These are phyloP conservation scores for Nadsonia starkeyi-henricii DNA, from an alignment of 1,139 yeast genomes.

Conservation along the genomic window DNA sequence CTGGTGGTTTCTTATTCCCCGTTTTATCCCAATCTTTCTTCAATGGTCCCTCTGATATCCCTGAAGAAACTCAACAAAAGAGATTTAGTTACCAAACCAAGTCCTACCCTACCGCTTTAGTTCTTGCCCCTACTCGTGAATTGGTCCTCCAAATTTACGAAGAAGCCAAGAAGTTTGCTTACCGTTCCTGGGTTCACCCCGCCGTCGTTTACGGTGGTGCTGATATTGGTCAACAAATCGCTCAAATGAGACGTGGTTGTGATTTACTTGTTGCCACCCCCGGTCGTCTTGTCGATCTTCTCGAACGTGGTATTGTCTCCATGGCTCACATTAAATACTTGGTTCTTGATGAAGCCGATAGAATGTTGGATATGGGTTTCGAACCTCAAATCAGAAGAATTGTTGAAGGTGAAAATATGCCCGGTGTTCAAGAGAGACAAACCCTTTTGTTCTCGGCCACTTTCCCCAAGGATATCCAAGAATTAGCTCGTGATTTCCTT, in stretches of 20 bases:
- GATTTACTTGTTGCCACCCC: slow-evolving; percentile 96
- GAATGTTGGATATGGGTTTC: slow-evolving; percentile 99
- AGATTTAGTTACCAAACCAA: slow-evolving; percentile 31
- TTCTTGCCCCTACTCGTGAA: slow-evolving; percentile 98
- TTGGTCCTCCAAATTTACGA: slow-evolving; percentile 92
- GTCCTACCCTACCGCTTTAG: slow-evolving; percentile 88
- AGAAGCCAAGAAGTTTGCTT: slow-evolving; percentile 89
- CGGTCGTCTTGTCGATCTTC: slow-evolving; percentile 92
- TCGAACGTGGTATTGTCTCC: slow-evolving; percentile 90
- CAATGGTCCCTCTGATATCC: slow-evolving; percentile 65
- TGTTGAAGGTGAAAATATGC: slow-evolving; percentile 97
- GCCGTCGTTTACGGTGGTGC: slow-evolving; percentile 98
- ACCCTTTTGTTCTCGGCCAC: slow-evolving; percentile 98
- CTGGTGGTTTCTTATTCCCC: slow-evolving; percentile 99
- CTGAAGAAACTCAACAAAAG: slow-evolving; percentile 28
- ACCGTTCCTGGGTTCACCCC: slow-evolving; percentile 97
- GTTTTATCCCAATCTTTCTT: slow-evolving; percentile 82
- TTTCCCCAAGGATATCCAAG: slow-evolving; percentile 95
- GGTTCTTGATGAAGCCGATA: slow-evolving; percentile 97
- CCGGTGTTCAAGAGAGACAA: slow-evolving; percentile 79
- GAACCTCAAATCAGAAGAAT: slow-evolving; percentile 98
- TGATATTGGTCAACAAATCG: slow-evolving; percentile 74
- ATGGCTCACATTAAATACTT: slow-evolving; percentile 80
- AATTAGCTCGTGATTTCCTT: slow-evolving; percentile 92
- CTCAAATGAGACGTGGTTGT: slow-evolving; percentile 87